Evolutionary conservation across 2,329 filamentous ascomycete species (phyloP), one percentile per base, ranked within the genome.

Genomic region (Epichloe coenophiala): DNA sequence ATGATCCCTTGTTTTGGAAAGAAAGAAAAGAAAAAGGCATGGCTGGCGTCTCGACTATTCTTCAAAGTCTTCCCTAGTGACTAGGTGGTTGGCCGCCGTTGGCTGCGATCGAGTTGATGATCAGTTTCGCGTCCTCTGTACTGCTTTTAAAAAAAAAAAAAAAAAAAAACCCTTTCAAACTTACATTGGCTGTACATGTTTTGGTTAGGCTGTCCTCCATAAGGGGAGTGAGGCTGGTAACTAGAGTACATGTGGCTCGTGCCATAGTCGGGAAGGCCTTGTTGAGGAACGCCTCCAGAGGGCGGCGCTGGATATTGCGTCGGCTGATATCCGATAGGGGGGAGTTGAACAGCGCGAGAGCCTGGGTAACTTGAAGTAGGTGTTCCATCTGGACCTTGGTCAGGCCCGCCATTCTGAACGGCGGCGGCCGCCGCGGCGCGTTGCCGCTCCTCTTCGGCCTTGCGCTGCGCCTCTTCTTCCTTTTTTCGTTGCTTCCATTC

Each of bases 401-500:
- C 73, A 0, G 65, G 56, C 3, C 65, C 70, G 51, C 71, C 72
- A 47, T 75, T 76, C 56, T 77, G 74, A 50, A 27, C 47, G 13
- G 43, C 43, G 5, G 51, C 43, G 3, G 51, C 68, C 5, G 38
- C 43, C 5, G 51, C 47, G 46, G 72, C 68, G 15, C 75, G 78
- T 66, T 82, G 83, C 51, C 90, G 86, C 63, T 96, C 90, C 56
- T 97, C 91, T 8, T 90, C 88, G 12, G 85, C 86, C 74, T 96
- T 96, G 63, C 90, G 86, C 60, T 81, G 77, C 48, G 84, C 84
- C 58, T 97, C 91, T 61, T 97, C 91, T 67, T 97, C 93, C 87
- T 98, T 98, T 80, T 80, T 97, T 97, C 93, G 88, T 39, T 88
- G 87, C 73, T 97, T 98, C 93, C 93, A 98, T 64, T 97, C 91